Conservation (phyloP, 1,284 basidiomycete genomes). For the Leccinum ponderosum region DNA sequence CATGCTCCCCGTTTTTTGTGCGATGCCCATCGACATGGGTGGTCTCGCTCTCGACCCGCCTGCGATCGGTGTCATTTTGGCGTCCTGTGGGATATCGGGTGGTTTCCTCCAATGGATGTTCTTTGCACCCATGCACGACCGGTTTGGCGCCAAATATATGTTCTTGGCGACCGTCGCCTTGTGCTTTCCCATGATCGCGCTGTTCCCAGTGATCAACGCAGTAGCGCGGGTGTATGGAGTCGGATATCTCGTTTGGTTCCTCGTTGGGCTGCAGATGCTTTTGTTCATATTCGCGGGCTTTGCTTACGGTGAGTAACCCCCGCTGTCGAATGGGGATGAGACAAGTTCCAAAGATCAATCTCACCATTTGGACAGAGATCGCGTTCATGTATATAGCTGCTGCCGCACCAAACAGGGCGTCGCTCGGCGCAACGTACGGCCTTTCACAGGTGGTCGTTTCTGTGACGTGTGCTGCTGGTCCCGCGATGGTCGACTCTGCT, state of each 20-base stretch:
- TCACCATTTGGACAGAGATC: slow-evolving; percentile 29
- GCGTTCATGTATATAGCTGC: slow-evolving; percentile 47
- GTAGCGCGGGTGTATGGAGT: slow-evolving; percentile 29
- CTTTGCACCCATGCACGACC: slow-evolving; percentile 41
- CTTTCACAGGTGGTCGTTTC: slow-evolving; percentile 43
- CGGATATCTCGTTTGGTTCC: slow-evolving; percentile 30
- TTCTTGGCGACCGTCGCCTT: slow-evolving; percentile 35
- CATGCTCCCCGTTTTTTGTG: slow-evolving; percentile 45
- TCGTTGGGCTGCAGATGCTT: slow-evolving; percentile 34
- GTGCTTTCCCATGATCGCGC: slow-evolving; percentile 35
- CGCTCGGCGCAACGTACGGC: slow-evolving; percentile 66
- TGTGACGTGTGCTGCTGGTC: slow-evolving; percentile 51
- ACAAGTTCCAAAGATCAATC: not conserved
- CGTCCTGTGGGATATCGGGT: slow-evolving; percentile 39
- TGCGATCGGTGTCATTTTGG: slow-evolving; percentile 43
- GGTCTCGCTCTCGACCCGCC: slow-evolving; percentile 42
- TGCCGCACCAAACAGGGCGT: slow-evolving; percentile 44
- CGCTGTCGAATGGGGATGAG: not conserved
- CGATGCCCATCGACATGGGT: slow-evolving; percentile 43
- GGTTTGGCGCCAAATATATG: slow-evolving; percentile 38
- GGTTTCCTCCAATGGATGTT: slow-evolving; percentile 41
- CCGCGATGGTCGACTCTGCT: slow-evolving; percentile 44
- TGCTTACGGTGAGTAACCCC: slow-evolving; percentile 34
- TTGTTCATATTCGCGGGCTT: slow-evolving; percentile 21
- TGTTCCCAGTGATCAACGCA: slow-evolving; percentile 43